phyloP scores from a whole-genome alignment of 768 basidiomycete genomes.

The Boletus edulis region DNA sequence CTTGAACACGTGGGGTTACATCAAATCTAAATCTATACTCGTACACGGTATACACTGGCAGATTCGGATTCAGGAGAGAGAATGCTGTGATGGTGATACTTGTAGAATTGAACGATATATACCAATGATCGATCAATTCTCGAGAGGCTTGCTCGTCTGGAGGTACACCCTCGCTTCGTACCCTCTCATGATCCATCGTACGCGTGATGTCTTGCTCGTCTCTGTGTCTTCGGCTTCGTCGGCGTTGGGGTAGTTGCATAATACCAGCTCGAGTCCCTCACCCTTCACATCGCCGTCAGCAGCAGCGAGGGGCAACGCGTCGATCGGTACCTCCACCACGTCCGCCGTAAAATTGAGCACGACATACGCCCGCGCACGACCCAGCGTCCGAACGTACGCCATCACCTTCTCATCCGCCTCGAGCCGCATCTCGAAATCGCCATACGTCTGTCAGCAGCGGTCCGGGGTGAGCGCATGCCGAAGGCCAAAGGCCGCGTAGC shows the following conservation, averaged over 20 bases:
- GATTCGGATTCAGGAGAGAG: too few species aligned
- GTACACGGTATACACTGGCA: too few species aligned
- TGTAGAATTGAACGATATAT: too few species aligned
- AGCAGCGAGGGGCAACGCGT: neutral
- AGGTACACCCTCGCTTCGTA: constrained; percentile 31
- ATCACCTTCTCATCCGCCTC: constrained; percentile 49
- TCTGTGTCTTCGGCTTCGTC: neutral
- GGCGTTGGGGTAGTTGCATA: constrained; percentile 25
- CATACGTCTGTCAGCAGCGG: constrained; percentile 46
- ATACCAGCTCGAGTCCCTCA: constrained; percentile 10
- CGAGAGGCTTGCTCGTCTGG: neutral
- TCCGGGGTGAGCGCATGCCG: too few species aligned
- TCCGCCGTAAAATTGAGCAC: constrained; percentile 47
- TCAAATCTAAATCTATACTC: too few species aligned
- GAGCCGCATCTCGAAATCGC: constrained; percentile 53
- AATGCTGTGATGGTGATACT: too few species aligned
- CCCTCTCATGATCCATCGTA: constrained; percentile 12
- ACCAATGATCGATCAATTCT: too few species aligned
- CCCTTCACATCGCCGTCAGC: neutral
- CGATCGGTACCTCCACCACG: constrained; percentile 16
- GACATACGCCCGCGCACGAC: constrained; percentile 33
- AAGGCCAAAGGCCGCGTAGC: too few species aligned
- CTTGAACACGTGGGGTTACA: too few species aligned
- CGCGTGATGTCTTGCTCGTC: neutral
- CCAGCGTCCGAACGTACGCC: constrained; percentile 48